Evolutionary conservation across 805 yeast genomes (phyloP).

Genomic region (Debaryomyces tyrocola): DNA sequence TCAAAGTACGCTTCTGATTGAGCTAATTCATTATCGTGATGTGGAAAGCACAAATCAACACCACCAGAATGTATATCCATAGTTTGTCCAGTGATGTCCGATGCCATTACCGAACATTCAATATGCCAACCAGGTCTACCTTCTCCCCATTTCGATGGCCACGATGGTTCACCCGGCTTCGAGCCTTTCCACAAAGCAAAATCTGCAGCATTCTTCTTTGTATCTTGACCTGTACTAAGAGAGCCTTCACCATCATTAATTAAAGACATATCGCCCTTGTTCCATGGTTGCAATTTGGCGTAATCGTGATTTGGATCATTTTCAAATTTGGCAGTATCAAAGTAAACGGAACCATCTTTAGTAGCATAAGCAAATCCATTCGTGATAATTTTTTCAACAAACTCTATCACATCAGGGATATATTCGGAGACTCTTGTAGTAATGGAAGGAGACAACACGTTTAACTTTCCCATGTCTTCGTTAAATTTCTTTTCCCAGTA

Average conservation of each 20-base stretch:
- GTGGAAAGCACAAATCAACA: slow-evolving; percentile 96
- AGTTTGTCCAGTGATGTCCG: slow-evolving; percentile 75
- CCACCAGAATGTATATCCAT: slow-evolving; percentile 98
- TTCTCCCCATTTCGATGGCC: slow-evolving; percentile 95
- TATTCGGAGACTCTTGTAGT: slow-evolving; percentile 96
- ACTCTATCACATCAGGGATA: slow-evolving; percentile 85
- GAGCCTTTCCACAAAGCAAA: slow-evolving; percentile 97
- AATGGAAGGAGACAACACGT: slow-evolving; percentile 80
- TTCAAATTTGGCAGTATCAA: slow-evolving; percentile 85
- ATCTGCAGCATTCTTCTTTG: slow-evolving; percentile 76
- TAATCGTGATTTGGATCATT: slow-evolving; percentile 69
- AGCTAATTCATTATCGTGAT: slow-evolving; percentile 97
- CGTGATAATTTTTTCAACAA: slow-evolving; percentile 68
- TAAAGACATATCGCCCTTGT: slow-evolving; percentile 80
- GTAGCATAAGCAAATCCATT: slow-evolving; percentile 87
- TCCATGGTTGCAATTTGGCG: slow-evolving; percentile 98
- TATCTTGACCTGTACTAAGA: slow-evolving; percentile 50
- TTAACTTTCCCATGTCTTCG: slow-evolving; percentile 79
- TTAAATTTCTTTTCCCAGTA: slow-evolving; percentile 87
- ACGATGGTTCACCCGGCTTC: slow-evolving; percentile 95
- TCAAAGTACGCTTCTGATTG: slow-evolving; percentile 93
- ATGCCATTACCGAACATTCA: slow-evolving; percentile 98
- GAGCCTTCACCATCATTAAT: slow-evolving; percentile 97
- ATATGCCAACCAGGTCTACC: slow-evolving; percentile 99
- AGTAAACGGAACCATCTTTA: slow-evolving; percentile 91